Evolutionary conservation across 257 asterid species (phyloP).

Genomic region (Echium plantagineum): DNA sequence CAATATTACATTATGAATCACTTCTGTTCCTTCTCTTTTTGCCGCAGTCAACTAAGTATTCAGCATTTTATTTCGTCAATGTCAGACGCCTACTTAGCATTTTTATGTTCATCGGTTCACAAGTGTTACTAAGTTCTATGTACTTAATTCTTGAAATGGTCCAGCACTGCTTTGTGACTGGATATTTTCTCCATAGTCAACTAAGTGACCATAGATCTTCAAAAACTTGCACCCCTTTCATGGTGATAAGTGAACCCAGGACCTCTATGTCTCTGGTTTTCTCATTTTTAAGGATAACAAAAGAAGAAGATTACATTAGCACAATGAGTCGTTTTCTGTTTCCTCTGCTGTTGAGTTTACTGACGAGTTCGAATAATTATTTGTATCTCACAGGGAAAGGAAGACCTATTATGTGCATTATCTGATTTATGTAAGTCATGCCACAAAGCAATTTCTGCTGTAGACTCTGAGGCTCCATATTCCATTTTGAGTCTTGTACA

Average conservation of each 20-base stretch:
- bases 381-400: slow-evolving; percentile 72
- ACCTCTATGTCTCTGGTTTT: too few relatives aligned
- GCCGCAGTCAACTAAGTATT: not conserved
- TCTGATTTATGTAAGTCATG: slow-evolving; percentile 78
- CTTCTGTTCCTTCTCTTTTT: not conserved
- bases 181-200: too few relatives aligned
- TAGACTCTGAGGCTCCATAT: slow-evolving; percentile 53
- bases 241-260: too few relatives aligned
- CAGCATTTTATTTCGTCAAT: not conserved
- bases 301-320: not conserved
- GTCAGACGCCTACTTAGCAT: not conserved
- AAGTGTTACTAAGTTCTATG: not conserved
- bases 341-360: not conserved
- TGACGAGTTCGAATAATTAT: not conserved
- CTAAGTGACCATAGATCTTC: not conserved
- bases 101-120: not conserved
- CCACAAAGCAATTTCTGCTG: slow-evolving; percentile 54
- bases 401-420: slow-evolving; percentile 60
- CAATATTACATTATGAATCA: not conserved
- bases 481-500: slow-evolving; percentile 59
- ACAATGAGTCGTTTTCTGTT: not conserved
- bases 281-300: not conserved
- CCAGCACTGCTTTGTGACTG: too few relatives aligned
- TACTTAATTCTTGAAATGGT: too few relatives aligned
- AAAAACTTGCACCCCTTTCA: not conserved